These are phyloP conservation scores for Diaporthe eres DNA, from an alignment of 2,329 filamentous ascomycete species.

Conservation along the genomic window DNA sequence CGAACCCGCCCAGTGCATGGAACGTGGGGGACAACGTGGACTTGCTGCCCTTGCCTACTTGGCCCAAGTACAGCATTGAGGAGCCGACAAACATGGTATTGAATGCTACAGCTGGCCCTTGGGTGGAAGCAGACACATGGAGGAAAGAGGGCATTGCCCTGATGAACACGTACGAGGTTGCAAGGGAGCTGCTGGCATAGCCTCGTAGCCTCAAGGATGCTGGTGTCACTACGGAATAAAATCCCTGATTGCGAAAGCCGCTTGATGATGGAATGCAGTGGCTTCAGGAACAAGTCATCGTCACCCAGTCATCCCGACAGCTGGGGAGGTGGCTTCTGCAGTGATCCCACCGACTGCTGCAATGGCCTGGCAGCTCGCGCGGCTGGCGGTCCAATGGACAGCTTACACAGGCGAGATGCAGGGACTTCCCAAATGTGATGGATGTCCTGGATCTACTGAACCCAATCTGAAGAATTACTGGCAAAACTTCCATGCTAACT, in stretches of 20 bases:
- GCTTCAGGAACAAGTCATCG: background rate
- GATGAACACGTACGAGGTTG: slow-evolving; percentile 56
- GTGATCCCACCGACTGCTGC: background rate
- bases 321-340: slow-evolving; percentile 17
- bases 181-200: slow-evolving; percentile 53
- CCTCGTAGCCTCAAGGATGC: slow-evolving; percentile 18
- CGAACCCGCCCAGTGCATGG: slow-evolving; percentile 51
- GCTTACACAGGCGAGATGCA: slow-evolving; percentile 14
- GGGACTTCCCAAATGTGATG: background rate
- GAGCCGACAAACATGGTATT: slow-evolving; percentile 61
- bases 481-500: background rate
- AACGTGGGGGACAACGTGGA: slow-evolving; percentile 44
- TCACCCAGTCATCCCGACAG: slow-evolving; percentile 5
- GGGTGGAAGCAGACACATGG: slow-evolving; percentile 63
- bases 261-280: background rate
- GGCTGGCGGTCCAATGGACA: slow-evolving; percentile 2
- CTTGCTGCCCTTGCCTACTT: slow-evolving; percentile 52
- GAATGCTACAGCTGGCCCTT: slow-evolving; percentile 56
- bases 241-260: background rate
- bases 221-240: background rate
- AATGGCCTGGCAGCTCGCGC: slow-evolving; percentile 3
- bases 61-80: slow-evolving; percentile 56
- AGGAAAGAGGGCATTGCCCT: slow-evolving; percentile 61
- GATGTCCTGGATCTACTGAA: background rate
- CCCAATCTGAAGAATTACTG: background rate